Conservation (phyloP, 176 grass and related monocot genomes). For the Oryza australiensis region DNA sequence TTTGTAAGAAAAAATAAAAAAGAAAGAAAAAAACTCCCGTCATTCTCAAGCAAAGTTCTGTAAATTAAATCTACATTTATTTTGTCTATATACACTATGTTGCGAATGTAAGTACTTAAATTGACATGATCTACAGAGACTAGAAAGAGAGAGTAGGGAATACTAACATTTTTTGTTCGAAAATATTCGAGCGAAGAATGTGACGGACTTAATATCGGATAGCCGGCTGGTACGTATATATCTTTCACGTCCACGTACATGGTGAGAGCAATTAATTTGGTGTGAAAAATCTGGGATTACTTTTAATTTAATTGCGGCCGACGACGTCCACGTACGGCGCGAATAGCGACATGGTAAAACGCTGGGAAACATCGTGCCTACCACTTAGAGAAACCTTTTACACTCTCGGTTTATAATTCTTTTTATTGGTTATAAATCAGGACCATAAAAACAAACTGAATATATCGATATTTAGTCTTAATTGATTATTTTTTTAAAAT, state of each 20-base stretch:
- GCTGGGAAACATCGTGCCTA: background rate
- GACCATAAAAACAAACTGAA: too few relatives aligned
- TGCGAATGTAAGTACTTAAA: background rate
- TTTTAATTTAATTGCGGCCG: background rate
- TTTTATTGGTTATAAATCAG: too few relatives aligned
- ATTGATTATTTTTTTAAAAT: too few relatives aligned
- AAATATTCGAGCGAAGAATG: background rate
- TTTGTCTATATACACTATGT: background rate
- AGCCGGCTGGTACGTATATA: background rate
- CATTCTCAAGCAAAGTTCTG: background rate
- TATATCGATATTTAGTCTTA: too few relatives aligned
- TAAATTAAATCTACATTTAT: background rate
- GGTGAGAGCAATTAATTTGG: constrained; percentile 6
- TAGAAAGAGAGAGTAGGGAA: too few relatives aligned
- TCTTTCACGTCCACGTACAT: background rate
- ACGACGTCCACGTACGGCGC: background rate
- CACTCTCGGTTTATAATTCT: too few relatives aligned
- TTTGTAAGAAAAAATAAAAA: background rate
- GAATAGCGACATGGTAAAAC: background rate
- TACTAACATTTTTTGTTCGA: background rate
- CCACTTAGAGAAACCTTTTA: too few relatives aligned
- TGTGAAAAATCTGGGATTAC: background rate
- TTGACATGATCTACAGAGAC: background rate
- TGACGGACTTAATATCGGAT: constrained; percentile 4
- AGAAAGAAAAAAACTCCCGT: background rate